These are phyloP conservation scores for Tinospora cordifolia DNA, from an alignment of 164 flowering plant genomes.

Conservation along the genomic window DNA sequence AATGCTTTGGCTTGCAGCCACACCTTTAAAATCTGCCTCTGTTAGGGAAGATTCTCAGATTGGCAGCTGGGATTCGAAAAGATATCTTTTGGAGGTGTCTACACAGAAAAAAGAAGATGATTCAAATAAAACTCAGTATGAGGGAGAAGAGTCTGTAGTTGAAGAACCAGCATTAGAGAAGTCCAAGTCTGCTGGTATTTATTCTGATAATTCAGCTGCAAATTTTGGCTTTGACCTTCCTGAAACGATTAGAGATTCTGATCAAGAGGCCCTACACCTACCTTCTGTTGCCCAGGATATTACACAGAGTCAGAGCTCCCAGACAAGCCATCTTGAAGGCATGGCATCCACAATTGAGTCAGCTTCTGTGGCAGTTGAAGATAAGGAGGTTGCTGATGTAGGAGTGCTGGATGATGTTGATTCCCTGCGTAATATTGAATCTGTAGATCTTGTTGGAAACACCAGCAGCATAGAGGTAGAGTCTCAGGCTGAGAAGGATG, in stretches of 20 bases:
- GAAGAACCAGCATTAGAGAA: slow-evolving; percentile 21
- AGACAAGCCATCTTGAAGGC: slow-evolving; percentile 22
- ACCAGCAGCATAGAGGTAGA: slow-evolving; percentile 34
- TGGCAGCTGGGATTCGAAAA: slow-evolving; percentile 42
- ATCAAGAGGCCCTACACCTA: slow-evolving; percentile 23
- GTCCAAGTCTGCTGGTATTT: slow-evolving; percentile 25
- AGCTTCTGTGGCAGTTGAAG: slow-evolving; percentile 17
- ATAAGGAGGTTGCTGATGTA: slow-evolving; percentile 25
- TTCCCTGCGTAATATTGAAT: slow-evolving; percentile 23
- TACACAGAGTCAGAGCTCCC: slow-evolving; percentile 16
- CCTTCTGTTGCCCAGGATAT: slow-evolving; percentile 30
- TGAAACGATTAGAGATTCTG: slow-evolving; percentile 46
- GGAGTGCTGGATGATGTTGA: slow-evolving; percentile 19
- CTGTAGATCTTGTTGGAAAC: slow-evolving; percentile 30
- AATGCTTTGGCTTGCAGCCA: slow-evolving; percentile 81
- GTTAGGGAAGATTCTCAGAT: slow-evolving; percentile 32
- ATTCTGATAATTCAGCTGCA: slow-evolving; percentile 25
- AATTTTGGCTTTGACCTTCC: slow-evolving; percentile 39
- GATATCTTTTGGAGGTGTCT: slow-evolving; percentile 20
- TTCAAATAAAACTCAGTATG: slow-evolving; percentile 17
- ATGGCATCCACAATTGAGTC: slow-evolving; percentile 18
- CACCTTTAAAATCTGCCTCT: slow-evolving; percentile 78
- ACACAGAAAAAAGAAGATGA: slow-evolving; percentile 28
- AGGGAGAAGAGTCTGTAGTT: slow-evolving; percentile 25
- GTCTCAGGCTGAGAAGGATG: slow-evolving; percentile 37